Conservation (phyloP, 768 basidiomycete species). For the Chalciporus pseudorubinellus region DNA sequence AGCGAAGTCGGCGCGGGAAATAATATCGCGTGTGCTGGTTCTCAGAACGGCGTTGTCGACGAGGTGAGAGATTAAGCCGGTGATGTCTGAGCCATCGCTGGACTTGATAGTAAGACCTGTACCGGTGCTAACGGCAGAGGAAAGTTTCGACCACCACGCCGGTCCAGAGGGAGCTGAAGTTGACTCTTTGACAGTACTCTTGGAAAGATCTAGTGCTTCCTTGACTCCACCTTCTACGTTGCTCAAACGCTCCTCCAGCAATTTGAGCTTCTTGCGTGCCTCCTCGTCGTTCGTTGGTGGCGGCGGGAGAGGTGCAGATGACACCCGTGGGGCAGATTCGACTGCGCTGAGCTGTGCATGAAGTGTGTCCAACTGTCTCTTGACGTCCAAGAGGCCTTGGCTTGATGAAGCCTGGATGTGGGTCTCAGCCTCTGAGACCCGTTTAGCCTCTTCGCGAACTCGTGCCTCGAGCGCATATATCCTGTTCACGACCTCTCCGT, state of each 20-base stretch:
- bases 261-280: slow-evolving; percentile 49
- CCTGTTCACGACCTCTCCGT: slow-evolving; percentile 51
- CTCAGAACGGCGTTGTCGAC: slow-evolving; percentile 73
- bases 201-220: slow-evolving; percentile 70
- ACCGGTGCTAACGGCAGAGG: slow-evolving; percentile 43
- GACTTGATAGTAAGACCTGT: slow-evolving; percentile 64
- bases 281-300: slow-evolving; percentile 48
- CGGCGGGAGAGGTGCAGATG: slow-evolving; percentile 11
- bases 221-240: slow-evolving; percentile 61
- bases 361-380: slow-evolving; percentile 54
- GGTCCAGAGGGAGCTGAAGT: slow-evolving; percentile 36
- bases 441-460: slow-evolving; percentile 45
- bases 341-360: slow-evolving; percentile 40
- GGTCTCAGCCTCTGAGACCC: slow-evolving; percentile 52
- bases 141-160: slow-evolving; percentile 75
- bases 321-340: slow-evolving; percentile 22
- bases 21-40: slow-evolving; percentile 67
- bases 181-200: slow-evolving; percentile 40
- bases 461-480: slow-evolving; percentile 57
- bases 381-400: slow-evolving; percentile 47
- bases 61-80: slow-evolving; percentile 66
- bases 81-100: slow-evolving; percentile 70
- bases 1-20: slow-evolving; percentile 84
- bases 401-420: slow-evolving; percentile 44
- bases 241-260: slow-evolving; percentile 62